A percentile compares a stretch with the other conserved stretches of the same genome.
These are phyloP conservation scores for Phyllostachys edulis DNA, from an alignment of 176 grass and related monocot genomes.

Conservation along the genomic window DNA sequence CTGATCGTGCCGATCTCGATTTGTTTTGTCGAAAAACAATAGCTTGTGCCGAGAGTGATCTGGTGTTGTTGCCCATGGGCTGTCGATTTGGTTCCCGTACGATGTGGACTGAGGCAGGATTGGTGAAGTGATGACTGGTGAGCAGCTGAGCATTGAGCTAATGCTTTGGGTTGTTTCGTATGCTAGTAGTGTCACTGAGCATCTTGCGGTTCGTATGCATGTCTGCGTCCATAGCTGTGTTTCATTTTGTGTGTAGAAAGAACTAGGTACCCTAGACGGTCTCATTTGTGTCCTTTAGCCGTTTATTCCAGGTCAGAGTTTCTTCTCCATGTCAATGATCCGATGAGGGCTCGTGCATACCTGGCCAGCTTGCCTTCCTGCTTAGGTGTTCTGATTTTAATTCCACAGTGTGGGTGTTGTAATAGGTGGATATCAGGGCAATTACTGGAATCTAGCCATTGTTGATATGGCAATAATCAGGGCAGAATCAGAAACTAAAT, in stretches of 20 bases:
- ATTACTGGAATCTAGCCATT: background rate
- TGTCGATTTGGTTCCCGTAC: background rate
- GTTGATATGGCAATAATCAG: background rate
- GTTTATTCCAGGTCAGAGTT: background rate
- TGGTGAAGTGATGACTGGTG: background rate
- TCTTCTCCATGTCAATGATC: background rate
- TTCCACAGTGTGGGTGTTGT: background rate
- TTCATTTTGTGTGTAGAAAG: background rate
- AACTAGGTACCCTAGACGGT: background rate
- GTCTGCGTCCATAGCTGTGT: background rate
- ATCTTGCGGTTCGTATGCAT: background rate
- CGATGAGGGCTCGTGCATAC: background rate
- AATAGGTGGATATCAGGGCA: conserved; percentile 1
- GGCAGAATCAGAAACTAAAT: background rate
- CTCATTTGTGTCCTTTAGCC: background rate
- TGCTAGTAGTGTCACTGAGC: background rate
- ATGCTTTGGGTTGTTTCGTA: background rate
- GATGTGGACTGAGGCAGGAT: background rate
- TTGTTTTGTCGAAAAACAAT: background rate
- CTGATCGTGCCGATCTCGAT: background rate
- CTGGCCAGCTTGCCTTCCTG: background rate
- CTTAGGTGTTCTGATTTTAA: background rate
- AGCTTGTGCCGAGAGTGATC: background rate
- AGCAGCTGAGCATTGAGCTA: background rate
- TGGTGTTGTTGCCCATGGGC: background rate